Evolutionary conservation across 2,329 filamentous ascomycete genomes (phyloP).

Genomic region (Aspergillaceae sp.): DNA sequence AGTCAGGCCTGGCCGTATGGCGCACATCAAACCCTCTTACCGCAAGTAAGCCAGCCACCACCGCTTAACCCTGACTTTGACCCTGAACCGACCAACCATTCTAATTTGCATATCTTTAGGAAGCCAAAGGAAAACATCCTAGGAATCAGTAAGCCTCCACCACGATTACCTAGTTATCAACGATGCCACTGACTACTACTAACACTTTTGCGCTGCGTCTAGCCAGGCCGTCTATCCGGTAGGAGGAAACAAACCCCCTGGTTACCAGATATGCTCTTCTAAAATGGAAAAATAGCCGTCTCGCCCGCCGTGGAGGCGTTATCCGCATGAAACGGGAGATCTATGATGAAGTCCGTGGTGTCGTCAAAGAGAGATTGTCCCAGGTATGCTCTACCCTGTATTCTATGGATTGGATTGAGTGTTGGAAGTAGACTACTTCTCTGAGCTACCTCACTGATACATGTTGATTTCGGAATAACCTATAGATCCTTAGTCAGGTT

Average conservation of each 20-base stretch:
- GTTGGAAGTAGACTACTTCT: too few relatives aligned
- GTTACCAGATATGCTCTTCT: neutral
- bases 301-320: slow-evolving; percentile 30
- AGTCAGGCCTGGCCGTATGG: too few relatives aligned
- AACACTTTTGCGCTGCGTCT: neutral
- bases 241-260: neutral
- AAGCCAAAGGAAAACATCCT: slow-evolving; percentile 17
- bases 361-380: slow-evolving; percentile 11
- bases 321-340: slow-evolving; percentile 20
- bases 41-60: too few relatives aligned
- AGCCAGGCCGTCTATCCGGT: slow-evolving; percentile 26
- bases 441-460: neutral
- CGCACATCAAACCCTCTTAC: too few relatives aligned
- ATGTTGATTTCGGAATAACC: neutral
- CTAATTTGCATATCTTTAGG: slow-evolving; percentile 1
- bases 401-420: too few relatives aligned
- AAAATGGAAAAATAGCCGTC: slow-evolving; percentile 14
- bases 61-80: too few relatives aligned
- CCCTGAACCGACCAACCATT: too few relatives aligned
- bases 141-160: slow-evolving; percentile 20
- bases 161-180: neutral
- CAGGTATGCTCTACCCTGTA: slow-evolving; percentile 13
- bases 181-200: neutral
- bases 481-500: too few relatives aligned
- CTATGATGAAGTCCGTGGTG: slow-evolving; percentile 19